Evolutionary conservation across 2,329 filamentous ascomycete species (phyloP).

Genomic region (Calonectria hawksworthii): DNA sequence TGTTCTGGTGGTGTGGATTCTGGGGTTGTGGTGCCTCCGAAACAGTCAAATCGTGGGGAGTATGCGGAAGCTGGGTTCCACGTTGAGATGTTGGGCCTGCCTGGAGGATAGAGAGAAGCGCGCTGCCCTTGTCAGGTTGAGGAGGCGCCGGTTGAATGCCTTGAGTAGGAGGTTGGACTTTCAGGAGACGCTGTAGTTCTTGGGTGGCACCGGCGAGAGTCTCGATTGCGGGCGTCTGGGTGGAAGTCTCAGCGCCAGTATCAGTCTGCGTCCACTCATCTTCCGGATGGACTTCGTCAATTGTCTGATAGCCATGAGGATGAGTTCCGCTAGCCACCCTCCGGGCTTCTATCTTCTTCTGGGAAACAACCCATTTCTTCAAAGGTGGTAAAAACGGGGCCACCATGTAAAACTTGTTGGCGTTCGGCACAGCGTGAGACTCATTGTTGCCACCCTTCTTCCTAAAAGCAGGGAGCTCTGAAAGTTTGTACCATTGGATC

Average conservation of each 20-base stretch:
- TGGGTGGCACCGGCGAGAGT: conserved; percentile 65
- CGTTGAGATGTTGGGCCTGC: conserved; percentile 41
- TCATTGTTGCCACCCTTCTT: conserved; percentile 72
- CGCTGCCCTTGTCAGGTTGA: conserved; percentile 62
- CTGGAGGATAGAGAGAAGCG: conserved; percentile 68
- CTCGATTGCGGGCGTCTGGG: conserved; percentile 56
- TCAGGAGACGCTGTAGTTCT: conserved; percentile 68
- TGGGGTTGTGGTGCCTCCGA: conserved; percentile 65
- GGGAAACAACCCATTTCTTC: conserved; percentile 91
- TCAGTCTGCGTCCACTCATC: conserved; percentile 69
- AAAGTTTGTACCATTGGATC: conserved; percentile 94
- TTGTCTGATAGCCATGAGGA: conserved; percentile 56
- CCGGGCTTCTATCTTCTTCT: conserved; percentile 79
- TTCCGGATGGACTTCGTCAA: conserved; percentile 72
- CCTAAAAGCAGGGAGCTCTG: conserved; percentile 86
- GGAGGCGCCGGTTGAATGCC: conserved; percentile 55
- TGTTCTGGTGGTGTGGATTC: conserved; percentile 69
- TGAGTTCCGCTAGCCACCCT: conserved; percentile 58
- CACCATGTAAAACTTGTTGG: conserved; percentile 98
- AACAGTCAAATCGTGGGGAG: conserved; percentile 68
- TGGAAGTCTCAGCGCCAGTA: conserved; percentile 46
- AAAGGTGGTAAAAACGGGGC: conserved; percentile 89
- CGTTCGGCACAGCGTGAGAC: conserved; percentile 69
- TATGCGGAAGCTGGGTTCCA: conserved; percentile 56
- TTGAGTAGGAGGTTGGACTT: conserved; percentile 67